Conservation (phyloP, 2,329 filamentous ascomycete genomes). For the Colletotrichum agaves region DNA sequence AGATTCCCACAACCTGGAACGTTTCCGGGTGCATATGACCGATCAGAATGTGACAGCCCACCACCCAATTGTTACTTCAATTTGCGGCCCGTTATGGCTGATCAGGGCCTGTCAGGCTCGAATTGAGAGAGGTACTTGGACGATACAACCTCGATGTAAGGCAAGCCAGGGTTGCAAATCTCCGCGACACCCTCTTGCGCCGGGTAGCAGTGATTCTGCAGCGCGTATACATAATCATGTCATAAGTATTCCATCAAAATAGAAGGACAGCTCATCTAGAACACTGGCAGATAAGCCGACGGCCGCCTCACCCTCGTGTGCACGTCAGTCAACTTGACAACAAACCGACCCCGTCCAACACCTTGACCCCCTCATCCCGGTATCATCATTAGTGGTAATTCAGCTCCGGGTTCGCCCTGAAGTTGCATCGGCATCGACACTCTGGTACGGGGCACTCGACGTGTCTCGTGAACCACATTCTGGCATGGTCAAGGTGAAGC, state of each 20-base stretch:
- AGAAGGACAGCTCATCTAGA: constrained; percentile 4
- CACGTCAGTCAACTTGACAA: neutral
- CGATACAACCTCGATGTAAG: neutral
- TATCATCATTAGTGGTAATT: neutral
- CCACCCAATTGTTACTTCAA: neutral
- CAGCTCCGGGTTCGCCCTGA: constrained; percentile 68
- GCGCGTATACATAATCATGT: constrained; percentile 28
- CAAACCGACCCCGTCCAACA: neutral
- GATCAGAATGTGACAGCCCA: constrained; percentile 37
- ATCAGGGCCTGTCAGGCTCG: neutral
- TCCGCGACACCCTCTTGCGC: constrained; percentile 28
- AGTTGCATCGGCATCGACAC: constrained; percentile 73
- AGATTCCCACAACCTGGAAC: constrained; percentile 28
- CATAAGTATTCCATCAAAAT: constrained; percentile 26
- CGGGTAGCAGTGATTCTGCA: constrained; percentile 21
- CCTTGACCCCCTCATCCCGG: neutral
- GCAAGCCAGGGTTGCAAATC: constrained; percentile 30
- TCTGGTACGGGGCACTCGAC: constrained; percentile 75
- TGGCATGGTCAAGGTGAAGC: constrained; percentile 73
- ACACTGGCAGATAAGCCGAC: constrained; percentile 12
- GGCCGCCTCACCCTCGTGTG: neutral
- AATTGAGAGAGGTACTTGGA: neutral
- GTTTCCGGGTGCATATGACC: constrained; percentile 27
- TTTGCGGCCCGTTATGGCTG: neutral
- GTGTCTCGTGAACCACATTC: constrained; percentile 73